Percentiles rank a stretch among this genome's conserved stretches.
Conservation (phyloP, 768 basidiomycete genomes). For the Naganishia friedmannii region DNA sequence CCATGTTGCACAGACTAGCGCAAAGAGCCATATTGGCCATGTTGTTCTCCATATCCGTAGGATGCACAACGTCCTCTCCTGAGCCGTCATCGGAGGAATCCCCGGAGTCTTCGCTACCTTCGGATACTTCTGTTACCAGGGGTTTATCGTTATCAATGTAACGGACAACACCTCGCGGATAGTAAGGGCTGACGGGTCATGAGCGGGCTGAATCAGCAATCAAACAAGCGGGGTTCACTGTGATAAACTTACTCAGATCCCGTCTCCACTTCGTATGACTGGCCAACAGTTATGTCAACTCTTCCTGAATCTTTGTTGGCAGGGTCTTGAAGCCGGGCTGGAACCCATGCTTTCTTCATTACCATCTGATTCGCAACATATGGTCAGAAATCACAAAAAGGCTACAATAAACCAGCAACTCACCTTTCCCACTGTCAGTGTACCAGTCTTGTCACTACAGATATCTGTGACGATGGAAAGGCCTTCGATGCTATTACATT, state of each 20-base stretch:
- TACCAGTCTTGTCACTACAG: conserved; percentile 69
- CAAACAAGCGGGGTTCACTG: conserved; percentile 10
- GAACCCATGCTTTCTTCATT: conserved; percentile 30
- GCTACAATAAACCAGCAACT: background rate
- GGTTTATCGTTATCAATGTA: conserved; percentile 30
- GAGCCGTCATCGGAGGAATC: conserved; percentile 14
- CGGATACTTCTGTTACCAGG: conserved; percentile 25
- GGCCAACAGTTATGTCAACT: conserved; percentile 6
- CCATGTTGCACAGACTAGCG: conserved; percentile 54
- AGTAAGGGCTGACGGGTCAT: conserved; percentile 17
- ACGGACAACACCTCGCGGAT: conserved; percentile 28
- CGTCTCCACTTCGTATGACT: conserved; percentile 47
- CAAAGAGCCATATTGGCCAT: conserved; percentile 40
- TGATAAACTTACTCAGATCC: conserved; percentile 31
- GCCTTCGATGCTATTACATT: conserved; percentile 55
- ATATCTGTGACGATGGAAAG: conserved; percentile 60
- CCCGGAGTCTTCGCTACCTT: conserved; percentile 30
- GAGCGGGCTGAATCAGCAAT: background rate
- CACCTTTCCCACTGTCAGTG: conserved; percentile 54
- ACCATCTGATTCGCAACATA: conserved; percentile 18
- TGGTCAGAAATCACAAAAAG: background rate
- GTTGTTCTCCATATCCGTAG: conserved; percentile 26
- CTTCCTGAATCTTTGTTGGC: conserved; percentile 23
- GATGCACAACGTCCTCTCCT: conserved; percentile 21
- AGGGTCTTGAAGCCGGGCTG: conserved; percentile 24